Evolutionary conservation across 2,329 filamentous ascomycete species (phyloP), one percentile per base, ranked within the genome.

Genomic region (Cercospora canescens): DNA sequence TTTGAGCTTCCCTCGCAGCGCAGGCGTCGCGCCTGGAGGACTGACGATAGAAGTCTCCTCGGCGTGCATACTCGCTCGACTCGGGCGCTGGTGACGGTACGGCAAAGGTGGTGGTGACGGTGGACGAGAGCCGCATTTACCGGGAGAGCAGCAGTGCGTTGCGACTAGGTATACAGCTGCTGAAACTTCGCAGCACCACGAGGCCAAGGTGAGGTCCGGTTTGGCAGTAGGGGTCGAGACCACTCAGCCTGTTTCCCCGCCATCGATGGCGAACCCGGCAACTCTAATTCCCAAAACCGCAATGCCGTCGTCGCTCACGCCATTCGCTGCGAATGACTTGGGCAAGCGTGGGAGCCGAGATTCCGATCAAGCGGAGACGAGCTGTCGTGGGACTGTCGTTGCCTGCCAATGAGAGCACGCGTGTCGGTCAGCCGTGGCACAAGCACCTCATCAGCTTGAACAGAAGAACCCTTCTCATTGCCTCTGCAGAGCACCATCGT

Each of bases 1-100:
- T 56, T 70, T 70, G 54, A 70, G 66, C 54, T 70, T 70, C 32
- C 66, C 67, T 58, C 64, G 66, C 26, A 62, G 54, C 34, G 48
- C 56, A 35, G 37, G 61, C 54, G 55, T 59, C 30, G 41, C 61
- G 18, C 9, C 16, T 39, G 34, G 54, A 6, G 62, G 18, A 41
- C 30, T 59, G 39, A 37, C 35, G 18, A 63, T 48, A 30, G 50
- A 54, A n/a, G 59, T 30, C 39, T 59, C 58, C n/a, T 66, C 52
- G n/a, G 64, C 54, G 60, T 60, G 55, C 64, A 63, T 63, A 26
- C 57, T 52, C 21, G n/a, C 41, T 30, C 37, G 24, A 48, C 58
- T 41, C 28, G 35, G 52, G 34, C 64, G 48, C 48, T 57, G 39
- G 41, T 56, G 32, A 30, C 45, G 64, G 55, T 54, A 56, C 56